Conservation (phyloP, 306 rosid genomes). For the Gastrolobium villosum region DNA sequence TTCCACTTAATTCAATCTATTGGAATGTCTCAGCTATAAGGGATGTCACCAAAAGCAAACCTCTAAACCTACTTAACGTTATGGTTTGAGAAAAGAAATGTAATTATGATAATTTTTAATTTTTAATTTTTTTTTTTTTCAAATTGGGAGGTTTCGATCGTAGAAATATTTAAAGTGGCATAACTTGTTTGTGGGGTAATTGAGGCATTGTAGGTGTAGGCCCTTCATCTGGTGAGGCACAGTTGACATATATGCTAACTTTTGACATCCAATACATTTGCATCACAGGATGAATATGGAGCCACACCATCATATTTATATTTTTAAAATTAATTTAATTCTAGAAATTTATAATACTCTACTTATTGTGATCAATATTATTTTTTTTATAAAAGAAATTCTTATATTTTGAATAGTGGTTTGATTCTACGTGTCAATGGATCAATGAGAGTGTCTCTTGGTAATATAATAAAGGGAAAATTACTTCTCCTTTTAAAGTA, state of each 20-base stretch:
- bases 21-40: not conserved
- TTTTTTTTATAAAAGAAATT: not conserved
- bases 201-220: not conserved
- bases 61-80: not conserved
- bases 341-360: not conserved
- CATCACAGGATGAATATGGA: not conserved
- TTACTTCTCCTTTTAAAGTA: no score
- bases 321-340: not conserved
- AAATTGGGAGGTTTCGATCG: slow-evolving; percentile 16
- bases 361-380: not conserved
- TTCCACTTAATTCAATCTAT: not conserved
- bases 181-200: not conserved
- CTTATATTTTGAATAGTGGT: no score
- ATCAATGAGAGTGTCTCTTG: no score
- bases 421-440: no score
- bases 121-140: not conserved
- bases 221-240: not conserved
- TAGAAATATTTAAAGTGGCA: slow-evolving; percentile 9
- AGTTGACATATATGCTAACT: not conserved
- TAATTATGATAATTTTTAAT: not conserved
- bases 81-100: not conserved
- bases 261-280: not conserved
- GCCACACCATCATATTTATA: not conserved
- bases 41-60: not conserved
- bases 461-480: no score